Percentiles rank a stretch among this genome's conserved stretches.
Evolutionary conservation across 805 yeast species (phyloP).

Genomic region (Lipomyces chichibuensis): DNA sequence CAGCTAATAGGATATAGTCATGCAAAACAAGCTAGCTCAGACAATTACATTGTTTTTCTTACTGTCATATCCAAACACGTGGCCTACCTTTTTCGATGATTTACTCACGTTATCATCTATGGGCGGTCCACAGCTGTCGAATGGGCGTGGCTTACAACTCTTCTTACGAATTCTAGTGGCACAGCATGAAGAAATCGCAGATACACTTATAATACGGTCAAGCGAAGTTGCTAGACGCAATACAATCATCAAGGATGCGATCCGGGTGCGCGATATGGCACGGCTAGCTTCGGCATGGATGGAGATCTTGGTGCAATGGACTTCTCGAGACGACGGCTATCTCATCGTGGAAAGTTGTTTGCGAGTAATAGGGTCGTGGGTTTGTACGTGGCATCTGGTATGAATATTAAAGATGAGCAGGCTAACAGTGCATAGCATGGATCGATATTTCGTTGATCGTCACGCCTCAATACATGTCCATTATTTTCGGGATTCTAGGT

Average conservation of each 20-base stretch:
- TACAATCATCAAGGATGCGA: slow-evolving; percentile 74
- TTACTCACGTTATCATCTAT: slow-evolving; percentile 47
- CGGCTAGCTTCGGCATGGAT: slow-evolving; percentile 69
- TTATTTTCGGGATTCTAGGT: slow-evolving; percentile 62
- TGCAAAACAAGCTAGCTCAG: slow-evolving; percentile 58
- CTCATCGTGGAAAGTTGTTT: slow-evolving; percentile 63
- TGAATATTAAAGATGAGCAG: neutral
- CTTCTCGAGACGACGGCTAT: slow-evolving; percentile 38
- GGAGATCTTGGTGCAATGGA: slow-evolving; percentile 51
- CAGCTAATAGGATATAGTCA: slow-evolving; percentile 18
- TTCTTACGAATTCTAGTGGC: slow-evolving; percentile 72
- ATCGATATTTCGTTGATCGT: slow-evolving; percentile 78
- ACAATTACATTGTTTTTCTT: slow-evolving; percentile 58
- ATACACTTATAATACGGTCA: slow-evolving; percentile 76
- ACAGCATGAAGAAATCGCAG: slow-evolving; percentile 91
- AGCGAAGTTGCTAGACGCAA: slow-evolving; percentile 63
- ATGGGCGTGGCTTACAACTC: slow-evolving; percentile 62
- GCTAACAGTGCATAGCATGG: slow-evolving; percentile 57
- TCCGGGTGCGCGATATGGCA: slow-evolving; percentile 76
- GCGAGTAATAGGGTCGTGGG: slow-evolving; percentile 76
- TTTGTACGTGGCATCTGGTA: slow-evolving; percentile 44
- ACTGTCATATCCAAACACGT: slow-evolving; percentile 51
- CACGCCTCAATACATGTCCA: slow-evolving; percentile 58
- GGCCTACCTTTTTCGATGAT: slow-evolving; percentile 58
- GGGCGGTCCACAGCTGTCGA: slow-evolving; percentile 42